These are phyloP conservation scores for Terana coerulea DNA, from an alignment of 768 basidiomycete species.

Conservation along the genomic window DNA sequence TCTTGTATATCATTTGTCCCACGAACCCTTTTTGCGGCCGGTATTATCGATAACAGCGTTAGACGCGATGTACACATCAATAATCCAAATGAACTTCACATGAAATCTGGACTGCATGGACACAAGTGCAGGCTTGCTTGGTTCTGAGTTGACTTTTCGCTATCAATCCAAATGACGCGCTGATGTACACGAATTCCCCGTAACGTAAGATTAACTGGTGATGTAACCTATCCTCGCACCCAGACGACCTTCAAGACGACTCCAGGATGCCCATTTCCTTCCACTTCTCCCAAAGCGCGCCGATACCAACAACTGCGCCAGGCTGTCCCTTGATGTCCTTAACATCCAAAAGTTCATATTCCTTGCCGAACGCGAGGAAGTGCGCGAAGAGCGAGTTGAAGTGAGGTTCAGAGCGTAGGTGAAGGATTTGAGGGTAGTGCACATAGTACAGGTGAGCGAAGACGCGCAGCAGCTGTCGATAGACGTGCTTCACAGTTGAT, in stretches of 20 bases:
- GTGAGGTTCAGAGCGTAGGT: constrained; percentile 90
- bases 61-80: constrained; percentile 6
- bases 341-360: constrained; percentile 87
- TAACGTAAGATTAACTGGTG: constrained; percentile 12
- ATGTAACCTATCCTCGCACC: neutral
- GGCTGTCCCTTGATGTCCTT: constrained; percentile 80
- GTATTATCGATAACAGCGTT: constrained; percentile 4
- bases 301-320: constrained; percentile 62
- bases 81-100: constrained; percentile 1
- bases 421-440: constrained; percentile 87
- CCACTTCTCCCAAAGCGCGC: constrained; percentile 85
- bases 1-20: neutral
- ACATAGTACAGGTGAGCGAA: constrained; percentile 98
- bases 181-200: constrained; percentile 12
- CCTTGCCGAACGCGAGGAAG: constrained; percentile 91
- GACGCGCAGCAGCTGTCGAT: constrained; percentile 93
- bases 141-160: too few species aligned
- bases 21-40: constrained; percentile 1
- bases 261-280: constrained; percentile 80
- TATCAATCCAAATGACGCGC: constrained; percentile 6
- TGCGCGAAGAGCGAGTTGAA: constrained; percentile 98
- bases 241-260: constrained; percentile 19
- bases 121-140: too few species aligned
- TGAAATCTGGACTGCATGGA: constrained; percentile 1
- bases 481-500: constrained; percentile 87